phyloP scores from a whole-genome alignment of 116 monocot genomes.

The Cymodocea nodosa region DNA sequence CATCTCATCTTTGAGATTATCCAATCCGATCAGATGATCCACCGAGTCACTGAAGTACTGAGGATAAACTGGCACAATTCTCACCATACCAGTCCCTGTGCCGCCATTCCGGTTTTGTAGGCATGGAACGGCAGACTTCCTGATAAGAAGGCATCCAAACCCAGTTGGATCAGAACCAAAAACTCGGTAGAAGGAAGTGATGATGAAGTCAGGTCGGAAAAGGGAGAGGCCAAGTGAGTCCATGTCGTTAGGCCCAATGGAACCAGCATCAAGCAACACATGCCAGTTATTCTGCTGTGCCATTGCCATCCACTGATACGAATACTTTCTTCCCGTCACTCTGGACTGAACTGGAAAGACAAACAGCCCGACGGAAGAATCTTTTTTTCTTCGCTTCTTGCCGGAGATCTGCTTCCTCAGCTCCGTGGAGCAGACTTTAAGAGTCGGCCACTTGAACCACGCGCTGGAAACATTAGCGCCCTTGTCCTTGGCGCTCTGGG shows the following conservation, averaged over 20 bases:
- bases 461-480: slow-evolving; percentile 64
- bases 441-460: slow-evolving; percentile 84
- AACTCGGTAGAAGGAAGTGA: slow-evolving; percentile 91
- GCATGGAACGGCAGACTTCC: slow-evolving; percentile 63
- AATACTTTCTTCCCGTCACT: slow-evolving; percentile 85
- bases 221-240: slow-evolving; percentile 93
- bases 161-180: slow-evolving; percentile 87
- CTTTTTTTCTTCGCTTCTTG: slow-evolving; percentile 74
- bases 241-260: slow-evolving; percentile 97
- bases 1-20: slow-evolving; percentile 45
- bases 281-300: slow-evolving; percentile 98
- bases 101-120: slow-evolving; percentile 59
- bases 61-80: slow-evolving; percentile 65
- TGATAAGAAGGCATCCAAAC: slow-evolving; percentile 82
- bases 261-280: slow-evolving; percentile 92
- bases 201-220: slow-evolving; percentile 92
- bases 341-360: slow-evolving; percentile 95
- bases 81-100: slow-evolving; percentile 77
- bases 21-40: slow-evolving; percentile 33
- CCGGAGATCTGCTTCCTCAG: slow-evolving; percentile 61
- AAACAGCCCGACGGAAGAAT: slow-evolving; percentile 67
- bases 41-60: slow-evolving; percentile 76
- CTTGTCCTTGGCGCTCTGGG: slow-evolving; percentile 62
- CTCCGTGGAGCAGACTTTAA: slow-evolving; percentile 62
- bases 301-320: slow-evolving; percentile 98